These are phyloP conservation scores for Adansonia rubrostipa DNA, from an alignment of 441 rosid genomes.

Conservation along the genomic window DNA sequence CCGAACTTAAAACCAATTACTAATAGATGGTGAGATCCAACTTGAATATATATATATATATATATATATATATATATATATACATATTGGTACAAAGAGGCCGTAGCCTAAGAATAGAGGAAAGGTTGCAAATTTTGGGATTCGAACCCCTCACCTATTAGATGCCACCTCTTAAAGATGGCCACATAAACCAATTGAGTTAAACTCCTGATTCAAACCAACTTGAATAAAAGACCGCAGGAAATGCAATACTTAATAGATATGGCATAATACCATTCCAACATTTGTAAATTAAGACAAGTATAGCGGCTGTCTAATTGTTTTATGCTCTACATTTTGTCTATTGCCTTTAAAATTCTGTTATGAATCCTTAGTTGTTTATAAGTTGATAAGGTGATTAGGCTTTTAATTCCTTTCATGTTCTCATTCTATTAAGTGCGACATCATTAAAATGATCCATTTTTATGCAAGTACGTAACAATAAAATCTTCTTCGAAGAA, in stretches of 20 bases:
- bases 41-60: too few relatives aligned
- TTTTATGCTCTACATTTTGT: background rate
- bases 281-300: background rate
- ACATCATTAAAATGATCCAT: background rate
- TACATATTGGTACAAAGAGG: too few relatives aligned
- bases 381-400: background rate
- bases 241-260: too few relatives aligned
- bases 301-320: background rate
- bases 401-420: background rate
- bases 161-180: too few relatives aligned
- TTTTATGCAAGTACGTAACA: background rate
- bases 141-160: too few relatives aligned
- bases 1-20: background rate
- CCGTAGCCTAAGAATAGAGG: too few relatives aligned
- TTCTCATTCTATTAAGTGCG: background rate
- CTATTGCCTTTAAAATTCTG: background rate
- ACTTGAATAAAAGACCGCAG: too few relatives aligned
- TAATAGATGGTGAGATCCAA: background rate
- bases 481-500: background rate
- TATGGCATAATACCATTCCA: too few relatives aligned
- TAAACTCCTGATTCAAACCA: too few relatives aligned
- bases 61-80: too few relatives aligned
- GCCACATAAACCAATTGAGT: too few relatives aligned
- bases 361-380: background rate
- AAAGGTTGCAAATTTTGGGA: too few relatives aligned